Percentiles rank a stretch among this genome's conserved stretches.
Evolutionary conservation across 441 rosid genomes (phyloP).

Genomic region (Eruca vesicaria): DNA sequence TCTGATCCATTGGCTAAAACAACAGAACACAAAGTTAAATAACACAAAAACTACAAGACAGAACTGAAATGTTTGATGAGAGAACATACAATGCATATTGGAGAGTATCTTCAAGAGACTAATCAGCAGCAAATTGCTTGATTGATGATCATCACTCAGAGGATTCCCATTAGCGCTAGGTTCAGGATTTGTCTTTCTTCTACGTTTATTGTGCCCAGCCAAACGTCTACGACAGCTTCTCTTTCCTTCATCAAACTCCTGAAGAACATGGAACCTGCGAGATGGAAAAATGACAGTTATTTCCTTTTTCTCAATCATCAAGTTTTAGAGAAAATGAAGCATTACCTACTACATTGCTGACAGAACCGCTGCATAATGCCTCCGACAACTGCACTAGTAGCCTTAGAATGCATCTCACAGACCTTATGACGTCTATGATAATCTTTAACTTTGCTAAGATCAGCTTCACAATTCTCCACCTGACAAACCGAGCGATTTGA

Average conservation of each 20-base stretch:
- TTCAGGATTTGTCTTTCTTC: slow-evolving; percentile 90
- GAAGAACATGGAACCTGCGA: slow-evolving; percentile 89
- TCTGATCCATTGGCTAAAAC: slow-evolving; percentile 71
- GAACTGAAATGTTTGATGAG: neutral
- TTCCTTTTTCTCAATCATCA: neutral
- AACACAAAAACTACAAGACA: neutral
- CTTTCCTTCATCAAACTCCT: slow-evolving; percentile 99
- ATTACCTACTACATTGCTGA: slow-evolving; percentile 97
- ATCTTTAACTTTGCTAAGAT: slow-evolving; percentile 88
- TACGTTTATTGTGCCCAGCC: slow-evolving; percentile 96
- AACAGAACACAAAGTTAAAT: slow-evolving; percentile 17
- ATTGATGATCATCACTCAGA: slow-evolving; percentile 68
- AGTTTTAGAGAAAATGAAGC: slow-evolving; percentile 1
- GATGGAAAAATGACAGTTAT: neutral
- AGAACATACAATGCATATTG: slow-evolving; percentile 74
- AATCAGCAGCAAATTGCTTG: slow-evolving; percentile 70
- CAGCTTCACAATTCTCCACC: slow-evolving; percentile 92
- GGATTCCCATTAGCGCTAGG: slow-evolving; percentile 49
- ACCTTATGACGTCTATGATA: slow-evolving; percentile 97
- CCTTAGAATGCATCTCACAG: slow-evolving; percentile 95
- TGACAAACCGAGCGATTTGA: slow-evolving; percentile 77
- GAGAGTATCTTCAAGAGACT: slow-evolving; percentile 82
- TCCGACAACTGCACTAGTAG: slow-evolving; percentile 85
- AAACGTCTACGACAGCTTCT: slow-evolving; percentile 97
- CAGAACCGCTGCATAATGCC: slow-evolving; percentile 94